phyloP scores from a whole-genome alignment of 2,329 filamentous ascomycete genomes.

The Colletotrichum theobromicola region DNA sequence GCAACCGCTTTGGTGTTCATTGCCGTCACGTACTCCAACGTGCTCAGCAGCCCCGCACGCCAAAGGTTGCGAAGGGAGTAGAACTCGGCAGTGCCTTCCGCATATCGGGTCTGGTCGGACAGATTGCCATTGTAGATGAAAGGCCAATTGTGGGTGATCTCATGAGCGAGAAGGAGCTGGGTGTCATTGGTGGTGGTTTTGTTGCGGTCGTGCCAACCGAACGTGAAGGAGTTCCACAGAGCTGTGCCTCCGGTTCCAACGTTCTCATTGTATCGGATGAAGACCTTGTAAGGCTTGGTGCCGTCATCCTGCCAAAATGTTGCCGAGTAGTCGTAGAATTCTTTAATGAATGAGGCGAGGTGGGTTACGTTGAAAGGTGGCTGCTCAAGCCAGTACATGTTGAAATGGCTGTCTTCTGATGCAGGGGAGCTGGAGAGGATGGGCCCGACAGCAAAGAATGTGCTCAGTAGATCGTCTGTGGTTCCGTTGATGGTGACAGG shows the following conservation, averaged over 20 bases:
- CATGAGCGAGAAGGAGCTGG: not conserved
- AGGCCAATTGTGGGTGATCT: not conserved
- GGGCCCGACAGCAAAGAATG: not conserved
- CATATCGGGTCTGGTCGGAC: not conserved
- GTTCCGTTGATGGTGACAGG: not conserved
- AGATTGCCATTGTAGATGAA: not conserved
- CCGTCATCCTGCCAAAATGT: not conserved
- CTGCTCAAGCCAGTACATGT: not conserved
- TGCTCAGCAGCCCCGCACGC: not conserved
- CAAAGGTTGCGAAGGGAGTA: not conserved
- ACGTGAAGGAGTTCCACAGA: not conserved
- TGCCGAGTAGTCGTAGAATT: not conserved
- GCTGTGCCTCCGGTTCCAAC: not conserved
- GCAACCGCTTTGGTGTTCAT: not conserved
- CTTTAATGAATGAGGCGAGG: not conserved
- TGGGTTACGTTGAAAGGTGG: not conserved
- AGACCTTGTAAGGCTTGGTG: not conserved
- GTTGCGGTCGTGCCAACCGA: not conserved
- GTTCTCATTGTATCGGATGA: not conserved
- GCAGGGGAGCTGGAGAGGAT: not conserved
- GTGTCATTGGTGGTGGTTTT: not conserved
- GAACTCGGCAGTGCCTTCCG: not conserved
- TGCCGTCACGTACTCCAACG: not conserved
- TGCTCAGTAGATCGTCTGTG: not conserved
- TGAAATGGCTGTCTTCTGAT: not conserved